These are phyloP conservation scores for Elongisporangium anandrum DNA, from an alignment of 352 stramenopile species.

Conservation along the genomic window DNA sequence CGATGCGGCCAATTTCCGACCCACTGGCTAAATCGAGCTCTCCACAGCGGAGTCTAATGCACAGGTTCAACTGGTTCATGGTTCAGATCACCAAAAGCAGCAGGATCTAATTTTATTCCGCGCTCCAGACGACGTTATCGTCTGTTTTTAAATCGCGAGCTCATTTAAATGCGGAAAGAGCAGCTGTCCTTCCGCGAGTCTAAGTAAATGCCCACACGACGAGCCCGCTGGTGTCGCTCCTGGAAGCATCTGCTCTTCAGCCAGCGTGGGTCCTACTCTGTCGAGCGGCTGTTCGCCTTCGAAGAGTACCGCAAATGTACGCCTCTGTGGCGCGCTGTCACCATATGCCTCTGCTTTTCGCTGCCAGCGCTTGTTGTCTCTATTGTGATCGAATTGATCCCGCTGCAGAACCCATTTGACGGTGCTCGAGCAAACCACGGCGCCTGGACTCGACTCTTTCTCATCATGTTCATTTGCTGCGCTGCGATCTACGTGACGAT, in stretches of 20 bases:
- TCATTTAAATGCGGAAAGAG: too few relatives aligned
- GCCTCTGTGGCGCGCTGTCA: neutral
- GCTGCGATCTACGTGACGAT: neutral
- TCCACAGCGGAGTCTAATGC: too few relatives aligned
- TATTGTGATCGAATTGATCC: neutral
- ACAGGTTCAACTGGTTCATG: too few relatives aligned
- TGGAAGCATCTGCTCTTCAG: neutral
- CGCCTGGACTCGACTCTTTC: neutral
- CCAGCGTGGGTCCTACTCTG: neutral
- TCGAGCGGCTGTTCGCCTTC: neutral
- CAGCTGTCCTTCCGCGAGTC: too few relatives aligned
- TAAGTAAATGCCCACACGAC: too few relatives aligned
- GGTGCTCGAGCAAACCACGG: neutral
- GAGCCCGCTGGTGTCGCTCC: too few relatives aligned
- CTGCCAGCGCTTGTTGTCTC: neutral
- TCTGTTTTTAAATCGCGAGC: too few relatives aligned
- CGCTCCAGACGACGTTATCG: too few relatives aligned
- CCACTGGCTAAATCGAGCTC: too few relatives aligned
- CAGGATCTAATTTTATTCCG: too few relatives aligned
- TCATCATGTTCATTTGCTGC: neutral
- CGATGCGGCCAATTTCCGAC: too few relatives aligned
- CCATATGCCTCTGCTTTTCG: neutral
- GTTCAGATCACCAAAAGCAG: too few relatives aligned
- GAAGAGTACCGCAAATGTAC: neutral
- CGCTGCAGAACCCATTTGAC: neutral